Evolutionary conservation across 2,329 filamentous ascomycete species (phyloP).

Genomic region (Phaeosphaeria sp.): DNA sequence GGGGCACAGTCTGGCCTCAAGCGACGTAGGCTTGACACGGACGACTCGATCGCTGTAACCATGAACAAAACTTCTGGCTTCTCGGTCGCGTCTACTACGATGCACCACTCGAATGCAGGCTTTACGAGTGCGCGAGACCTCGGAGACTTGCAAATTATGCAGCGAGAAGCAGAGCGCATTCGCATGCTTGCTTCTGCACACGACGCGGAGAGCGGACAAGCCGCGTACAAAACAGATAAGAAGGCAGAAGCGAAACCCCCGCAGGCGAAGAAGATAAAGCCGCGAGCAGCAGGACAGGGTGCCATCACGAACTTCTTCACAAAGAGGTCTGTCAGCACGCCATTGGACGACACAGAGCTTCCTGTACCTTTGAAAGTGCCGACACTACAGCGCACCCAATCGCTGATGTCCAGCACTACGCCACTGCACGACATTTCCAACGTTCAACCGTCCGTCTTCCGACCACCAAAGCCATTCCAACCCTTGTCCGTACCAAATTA

Average conservation of each 20-base stretch:
- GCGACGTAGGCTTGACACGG: conserved; percentile 32
- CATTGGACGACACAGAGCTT: conserved; percentile 18
- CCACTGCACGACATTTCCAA: conserved; percentile 46
- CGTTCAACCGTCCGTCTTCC: conserved; percentile 15
- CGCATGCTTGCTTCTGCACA: conserved; percentile 30
- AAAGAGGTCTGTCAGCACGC: conserved; percentile 32
- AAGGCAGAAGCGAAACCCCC: conserved; percentile 23
- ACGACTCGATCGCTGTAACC: conserved; percentile 28
- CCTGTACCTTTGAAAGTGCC: conserved; percentile 6
- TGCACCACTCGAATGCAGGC: conserved; percentile 29
- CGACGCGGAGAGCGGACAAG: conserved; percentile 24
- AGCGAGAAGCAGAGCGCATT: conserved; percentile 45
- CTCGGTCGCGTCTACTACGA: conserved; percentile 32
- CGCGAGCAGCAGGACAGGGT: conserved; percentile 56
- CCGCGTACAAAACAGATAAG: conserved; percentile 35
- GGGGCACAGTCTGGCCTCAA: conserved; percentile 24
- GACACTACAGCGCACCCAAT: conserved; percentile 28
- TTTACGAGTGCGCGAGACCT: conserved; percentile 49
- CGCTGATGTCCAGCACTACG: conserved; percentile 16
- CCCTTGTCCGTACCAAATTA: conserved; percentile 33
- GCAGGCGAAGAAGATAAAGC: conserved; percentile 35
- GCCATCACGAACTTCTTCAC: conserved; percentile 61
- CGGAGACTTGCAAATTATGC: conserved; percentile 44
- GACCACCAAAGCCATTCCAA: conserved; percentile 24
- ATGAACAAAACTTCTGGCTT: conserved; percentile 40